Conservation (phyloP, 306 rosid species). For the Cotoneaster glaucophyllus region DNA sequence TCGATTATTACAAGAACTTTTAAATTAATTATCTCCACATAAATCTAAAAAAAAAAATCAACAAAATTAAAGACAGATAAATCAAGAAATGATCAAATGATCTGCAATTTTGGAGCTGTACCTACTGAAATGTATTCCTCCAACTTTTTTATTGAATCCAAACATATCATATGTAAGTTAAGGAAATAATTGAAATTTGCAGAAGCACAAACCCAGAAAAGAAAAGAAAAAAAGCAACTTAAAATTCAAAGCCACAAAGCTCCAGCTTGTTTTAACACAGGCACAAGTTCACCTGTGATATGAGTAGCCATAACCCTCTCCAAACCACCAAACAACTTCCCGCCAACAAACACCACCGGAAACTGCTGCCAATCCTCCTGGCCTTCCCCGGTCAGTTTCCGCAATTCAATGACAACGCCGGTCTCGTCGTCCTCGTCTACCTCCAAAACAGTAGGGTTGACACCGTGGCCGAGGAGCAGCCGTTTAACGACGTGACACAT, state of each 20-base stretch:
- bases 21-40: not conserved
- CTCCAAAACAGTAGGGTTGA: constrained; percentile 65
- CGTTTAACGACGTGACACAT: constrained; percentile 76
- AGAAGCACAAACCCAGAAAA: not conserved
- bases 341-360: constrained; percentile 85
- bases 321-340: constrained; percentile 84
- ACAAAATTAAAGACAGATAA: not conserved
- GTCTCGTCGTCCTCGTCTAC: constrained; percentile 51
- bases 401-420: constrained; percentile 28
- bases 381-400: not conserved
- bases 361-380: constrained; percentile 30
- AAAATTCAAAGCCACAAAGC: constrained; percentile 84
- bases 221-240: not conserved
- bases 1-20: not conserved
- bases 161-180: not conserved
- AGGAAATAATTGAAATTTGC: not conserved
- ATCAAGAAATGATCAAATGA: not conserved
- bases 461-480: constrained; percentile 75
- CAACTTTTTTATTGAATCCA: not conserved
- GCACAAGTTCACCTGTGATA: constrained; percentile 85
- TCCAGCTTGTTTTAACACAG: constrained; percentile 77
- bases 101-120: not conserved
- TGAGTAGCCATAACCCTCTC: constrained; percentile 83
- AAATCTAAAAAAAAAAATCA: not conserved
- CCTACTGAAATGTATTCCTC: not conserved